Base-by-base conservation (phyloP, 129 eudicot genomes). In the Flaveria robusta region DNA sequence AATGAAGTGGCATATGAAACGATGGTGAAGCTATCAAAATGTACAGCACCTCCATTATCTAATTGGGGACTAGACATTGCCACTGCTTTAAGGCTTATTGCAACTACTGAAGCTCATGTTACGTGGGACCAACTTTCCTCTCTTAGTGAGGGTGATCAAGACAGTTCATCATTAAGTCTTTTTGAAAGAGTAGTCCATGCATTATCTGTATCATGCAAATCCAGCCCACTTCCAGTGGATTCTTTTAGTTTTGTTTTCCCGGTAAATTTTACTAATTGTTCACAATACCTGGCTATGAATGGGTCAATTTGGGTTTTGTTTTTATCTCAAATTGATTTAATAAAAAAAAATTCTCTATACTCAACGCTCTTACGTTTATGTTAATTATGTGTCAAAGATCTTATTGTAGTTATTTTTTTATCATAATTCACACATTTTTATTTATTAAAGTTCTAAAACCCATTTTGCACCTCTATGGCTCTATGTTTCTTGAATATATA, bases 51-150 rank as follows among this genome's bases (percentile, higher is more conserved):
- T 79, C 99, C 99, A 41, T 84, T 95, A 49, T 85, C 89, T 54
- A 91, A 89, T 79, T 95, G 96, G 97, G 93, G 96, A 27, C 85
- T 91, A 71, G 99, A 95, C 75, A 76, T 91, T 88, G 99, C 97
- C 20, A 95, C 99, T 81, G 96, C 96, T 18, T 81, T 95, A 68
- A 86, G 95, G 56, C 77, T 95, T 58, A 83, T 91, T 80, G 86
- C 77, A 7, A 82, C 89, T 20, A 96, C 89, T 59, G 99, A 95
- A 58, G 46, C 79, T 73, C 81, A 81, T 27, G 76, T 80, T 63
- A 70, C 93, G 19, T 86, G 86, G 83, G 85, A 86, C 71, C 86
- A 83, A 77, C 86, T 91, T 87, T 89, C 96, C 73, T 76, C 88
- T 71, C 86, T 75, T 81, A 87, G 82, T 47, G 90, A 78, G 8